These are phyloP conservation scores for Platanus orientalis DNA, from an alignment of 164 flowering plant species.

Conservation along the genomic window DNA sequence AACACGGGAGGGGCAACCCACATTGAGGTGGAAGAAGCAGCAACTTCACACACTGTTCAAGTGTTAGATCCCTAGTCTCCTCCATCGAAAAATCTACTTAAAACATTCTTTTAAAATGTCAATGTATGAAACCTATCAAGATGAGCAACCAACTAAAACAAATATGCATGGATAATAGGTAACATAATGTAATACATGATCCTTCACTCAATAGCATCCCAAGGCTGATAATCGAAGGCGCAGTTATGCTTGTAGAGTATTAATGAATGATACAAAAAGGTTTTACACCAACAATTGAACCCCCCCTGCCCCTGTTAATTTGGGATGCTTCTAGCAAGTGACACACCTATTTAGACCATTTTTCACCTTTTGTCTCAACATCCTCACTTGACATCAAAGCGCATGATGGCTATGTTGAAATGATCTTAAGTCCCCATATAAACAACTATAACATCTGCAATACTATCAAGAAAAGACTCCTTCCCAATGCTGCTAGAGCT, in stretches of 20 bases:
- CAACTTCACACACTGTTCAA: too few relatives aligned
- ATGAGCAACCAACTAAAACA: too few relatives aligned
- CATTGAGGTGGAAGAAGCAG: too few relatives aligned
- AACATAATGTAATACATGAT: too few relatives aligned
- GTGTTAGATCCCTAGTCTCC: too few relatives aligned
- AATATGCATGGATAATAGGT: too few relatives aligned
- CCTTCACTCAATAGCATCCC: conserved; percentile 48
- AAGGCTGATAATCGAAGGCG: conserved; percentile 44
- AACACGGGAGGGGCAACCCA: too few relatives aligned
- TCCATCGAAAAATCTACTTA: too few relatives aligned
- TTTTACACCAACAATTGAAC: conserved; percentile 46
- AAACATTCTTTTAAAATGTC: too few relatives aligned
- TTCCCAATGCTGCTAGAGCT: conserved; percentile 24
- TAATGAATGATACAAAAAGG: conserved; percentile 44
- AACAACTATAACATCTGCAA: conserved; percentile 17
- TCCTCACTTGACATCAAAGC: conserved; percentile 19
- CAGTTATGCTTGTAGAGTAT: conserved; percentile 52
- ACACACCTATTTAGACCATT: conserved; percentile 56
- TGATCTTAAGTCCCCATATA: conserved; percentile 20
- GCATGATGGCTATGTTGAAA: conserved; percentile 15
- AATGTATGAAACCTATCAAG: too few relatives aligned
- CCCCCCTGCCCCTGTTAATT: conserved; percentile 57
- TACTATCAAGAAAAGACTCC: conserved; percentile 22
- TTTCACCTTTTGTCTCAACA: conserved; percentile 24
- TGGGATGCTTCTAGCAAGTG: conserved; percentile 46